Base-by-base conservation (phyloP, 345 rosid species). In the Raphanus sativus region DNA sequence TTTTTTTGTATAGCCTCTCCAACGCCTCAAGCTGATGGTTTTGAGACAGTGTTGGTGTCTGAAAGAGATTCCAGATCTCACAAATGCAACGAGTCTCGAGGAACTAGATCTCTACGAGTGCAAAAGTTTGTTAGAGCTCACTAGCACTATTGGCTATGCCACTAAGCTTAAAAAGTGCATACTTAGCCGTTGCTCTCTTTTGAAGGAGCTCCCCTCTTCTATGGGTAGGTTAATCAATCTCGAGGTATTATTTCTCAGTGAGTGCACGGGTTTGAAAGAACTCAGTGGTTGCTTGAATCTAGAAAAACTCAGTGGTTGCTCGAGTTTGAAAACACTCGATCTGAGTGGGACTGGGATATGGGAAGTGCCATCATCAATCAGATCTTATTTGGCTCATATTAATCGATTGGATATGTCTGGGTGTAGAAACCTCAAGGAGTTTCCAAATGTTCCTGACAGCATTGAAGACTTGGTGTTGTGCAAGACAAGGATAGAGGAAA, bases 391-490 rank as follows among this genome's bases (percentile, higher is more conserved):
- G 76, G 15, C 75, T 12, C 7, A 8, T 5, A 76, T 83, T 15
- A 2, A 0, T 0, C 0, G 0, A 2, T 42, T 83, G 26, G 17
- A 29, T 60, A 26, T 83, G 74, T 2, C 0, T 2, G 2, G 12
- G 2, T 77, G 83, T 45, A 25, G 1, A 15, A 65, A 11, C 3
- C 74, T 83, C 10, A 36, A 21, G 36, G 42, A 17, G 10, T 80
- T 83, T 11, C 79, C 83, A 60, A 12, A 62, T 30, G 69, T 73
- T 73, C 76, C 69, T 26, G 17, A 61, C 58, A 59, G 40, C 67
- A 62, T 71, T 8, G 17, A 4, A 26, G 26, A 38, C 11, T 48
- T 73, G 24, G 2, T 0, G 1, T 73, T 73, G 50, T 6, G 50
- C 38, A 2, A 29, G 4, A 73, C 69, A 48, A 8, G n/a, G 30